Base-by-base conservation (phyloP, 495 filamentous ascomycete genomes). In the Cetradonia linearis region DNA sequence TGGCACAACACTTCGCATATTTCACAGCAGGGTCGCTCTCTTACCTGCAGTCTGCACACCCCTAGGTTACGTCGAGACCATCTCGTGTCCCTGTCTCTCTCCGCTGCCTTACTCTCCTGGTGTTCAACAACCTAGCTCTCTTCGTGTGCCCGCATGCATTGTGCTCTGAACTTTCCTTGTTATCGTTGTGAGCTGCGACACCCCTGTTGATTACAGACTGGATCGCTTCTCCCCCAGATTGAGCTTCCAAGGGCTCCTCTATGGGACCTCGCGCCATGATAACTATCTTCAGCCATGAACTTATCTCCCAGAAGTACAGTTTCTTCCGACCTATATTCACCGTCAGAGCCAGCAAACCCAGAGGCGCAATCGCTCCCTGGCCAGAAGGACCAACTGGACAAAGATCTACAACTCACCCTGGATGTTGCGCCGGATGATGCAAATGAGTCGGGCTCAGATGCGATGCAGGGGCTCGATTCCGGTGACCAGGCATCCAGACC, bases 261-360 rank as follows among this genome's bases (percentile, higher is more conserved):
- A 30, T 27, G 25, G 13, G 25, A 34, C 37, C 40, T 55, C 31
- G 28, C 23, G 59, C 30, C 28, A 59, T 65, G 59, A 37, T 31
- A 53, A n/a, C 23, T 34, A 36, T 16, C 20, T 18, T 40, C 25
- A 38, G 30, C 25, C 28, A 66, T 66, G 64, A 40, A 44, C 46
- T 55, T 48, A 55, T 66, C 64, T 44, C 64, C 64, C 31, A 54
- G 48, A 49, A 64, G 64, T 49, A 64, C 48, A 34, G 61, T 38
- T 13, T 66, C 64, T 40, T 66, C 64, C 38, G 64, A 66, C 40
- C 57, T 66, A 30, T 66, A 66, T 52, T 63, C 61, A 13, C 38
- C 46, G 11, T 59, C 40, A 18, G 64, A 63, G 28, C 27, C 61
- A 55, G 38, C 38, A 25, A 37, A 55, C 20, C 59, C 52, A 47